Percentiles rank a stretch among this genome's conserved stretches.
phyloP scores from a whole-genome alignment of 208 protist species.

The Eutreptiella sp. region DNA sequence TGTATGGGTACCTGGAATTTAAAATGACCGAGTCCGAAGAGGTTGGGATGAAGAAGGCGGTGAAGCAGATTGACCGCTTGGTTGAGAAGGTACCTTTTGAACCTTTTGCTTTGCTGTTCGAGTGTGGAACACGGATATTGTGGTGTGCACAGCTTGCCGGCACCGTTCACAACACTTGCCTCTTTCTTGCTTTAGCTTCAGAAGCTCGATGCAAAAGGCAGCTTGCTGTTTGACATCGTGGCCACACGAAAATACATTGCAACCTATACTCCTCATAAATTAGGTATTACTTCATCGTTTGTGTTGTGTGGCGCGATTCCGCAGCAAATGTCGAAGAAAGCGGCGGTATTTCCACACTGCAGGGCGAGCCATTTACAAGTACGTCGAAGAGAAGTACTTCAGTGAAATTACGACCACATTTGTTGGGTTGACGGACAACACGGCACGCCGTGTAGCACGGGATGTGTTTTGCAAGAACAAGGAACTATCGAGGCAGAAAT shows the following conservation, averaged over 20 bases:
- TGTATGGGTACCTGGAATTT: slow-evolving; percentile 29
- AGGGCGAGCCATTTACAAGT: slow-evolving; percentile 22
- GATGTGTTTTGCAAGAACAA: slow-evolving; percentile 27
- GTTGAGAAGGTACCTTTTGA: background rate
- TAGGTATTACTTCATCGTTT: no score
- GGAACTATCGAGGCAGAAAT: slow-evolving; percentile 16
- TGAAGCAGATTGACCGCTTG: slow-evolving; percentile 13
- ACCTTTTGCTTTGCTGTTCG: background rate
- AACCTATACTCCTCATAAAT: no score
- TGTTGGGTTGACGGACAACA: slow-evolving; percentile 31
- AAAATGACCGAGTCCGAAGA: slow-evolving; percentile 15
- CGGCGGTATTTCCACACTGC: slow-evolving; percentile 2
- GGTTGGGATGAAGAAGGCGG: slow-evolving; percentile 9
- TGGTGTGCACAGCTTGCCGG: background rate
- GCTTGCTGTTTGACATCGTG: slow-evolving; percentile 28
- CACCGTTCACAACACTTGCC: no score
- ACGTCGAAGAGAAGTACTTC: slow-evolving; percentile 28
- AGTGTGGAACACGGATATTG: background rate
- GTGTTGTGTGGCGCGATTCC: no score
- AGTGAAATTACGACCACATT: slow-evolving; percentile 24
- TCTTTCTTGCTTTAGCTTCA: background rate
- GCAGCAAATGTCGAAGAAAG: no score
- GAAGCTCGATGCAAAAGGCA: background rate
- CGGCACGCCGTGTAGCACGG: slow-evolving; percentile 18
- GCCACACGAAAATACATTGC: slow-evolving; percentile 21